Evolutionary conservation across 2,329 filamentous ascomycete genomes (phyloP).

Genomic region (Trichoderma aggressivum): DNA sequence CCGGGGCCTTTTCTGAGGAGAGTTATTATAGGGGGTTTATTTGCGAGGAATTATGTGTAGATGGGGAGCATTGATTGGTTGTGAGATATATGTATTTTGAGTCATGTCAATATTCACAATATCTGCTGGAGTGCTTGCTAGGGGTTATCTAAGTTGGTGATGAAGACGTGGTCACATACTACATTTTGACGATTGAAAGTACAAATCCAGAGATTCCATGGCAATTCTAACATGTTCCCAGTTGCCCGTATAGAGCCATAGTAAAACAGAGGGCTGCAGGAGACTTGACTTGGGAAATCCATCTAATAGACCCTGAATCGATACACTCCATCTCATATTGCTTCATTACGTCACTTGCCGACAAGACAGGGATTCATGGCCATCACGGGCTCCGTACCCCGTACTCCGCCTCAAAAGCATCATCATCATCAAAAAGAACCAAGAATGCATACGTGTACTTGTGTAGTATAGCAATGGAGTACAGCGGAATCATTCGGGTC

Average conservation of each 20-base stretch:
- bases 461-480: not conserved
- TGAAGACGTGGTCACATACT: no score
- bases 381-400: not conserved
- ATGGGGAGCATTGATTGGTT: not conserved
- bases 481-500: not conserved
- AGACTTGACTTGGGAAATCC: no score
- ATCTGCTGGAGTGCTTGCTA: not conserved
- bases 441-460: no score
- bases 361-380: not conserved
- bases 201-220: no score
- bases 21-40: not conserved
- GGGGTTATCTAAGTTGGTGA: not conserved
- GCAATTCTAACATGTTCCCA: no score
- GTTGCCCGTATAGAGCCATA: no score
- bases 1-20: not conserved
- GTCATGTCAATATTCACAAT: not conserved
- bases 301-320: no score
- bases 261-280: no score
- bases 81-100: not conserved
- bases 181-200: no score
- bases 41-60: not conserved
- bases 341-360: not conserved
- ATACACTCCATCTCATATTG: not conserved
- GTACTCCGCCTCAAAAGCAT: not conserved
- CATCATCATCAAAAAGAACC: not conserved